A percentile compares a stretch with the other conserved stretches of the same genome.
Conservation (phyloP, 805 yeast genomes). For the Hanseniaspora thailandica region DNA sequence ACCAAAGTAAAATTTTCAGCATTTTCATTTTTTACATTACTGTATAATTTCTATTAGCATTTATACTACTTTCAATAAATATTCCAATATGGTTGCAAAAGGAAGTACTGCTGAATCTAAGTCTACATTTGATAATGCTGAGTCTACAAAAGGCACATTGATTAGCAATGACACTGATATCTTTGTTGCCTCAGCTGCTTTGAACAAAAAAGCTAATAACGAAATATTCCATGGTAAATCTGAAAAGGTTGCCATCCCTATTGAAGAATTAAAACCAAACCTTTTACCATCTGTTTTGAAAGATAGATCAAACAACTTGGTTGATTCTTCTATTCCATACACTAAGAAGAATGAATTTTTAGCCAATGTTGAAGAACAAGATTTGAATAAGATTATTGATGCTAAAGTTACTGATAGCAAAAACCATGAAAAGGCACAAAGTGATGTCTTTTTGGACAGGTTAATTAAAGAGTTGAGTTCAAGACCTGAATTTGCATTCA, state of each 20-base stretch:
- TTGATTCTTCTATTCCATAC: slow-evolving; percentile 25
- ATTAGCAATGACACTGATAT: slow-evolving; percentile 3
- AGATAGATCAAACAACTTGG: slow-evolving; percentile 23
- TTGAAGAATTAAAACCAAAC: slow-evolving; percentile 24
- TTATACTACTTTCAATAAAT: too few species aligned
- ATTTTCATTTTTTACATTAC: neutral
- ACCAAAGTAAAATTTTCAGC: neutral
- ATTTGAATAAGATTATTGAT: slow-evolving; percentile 15
- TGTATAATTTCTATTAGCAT: too few species aligned
- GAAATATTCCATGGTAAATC: slow-evolving; percentile 23
- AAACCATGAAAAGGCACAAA: neutral
- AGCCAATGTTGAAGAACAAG: slow-evolving; percentile 17
- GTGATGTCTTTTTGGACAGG: neutral
- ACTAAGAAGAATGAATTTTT: slow-evolving; percentile 18
- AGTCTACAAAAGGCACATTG: neutral
- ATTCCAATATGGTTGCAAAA: neutral
- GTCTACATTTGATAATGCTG: neutral
- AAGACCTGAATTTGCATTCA: slow-evolving; percentile 20
- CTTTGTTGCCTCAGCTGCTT: slow-evolving; percentile 22
- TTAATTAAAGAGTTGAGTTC: neutral
- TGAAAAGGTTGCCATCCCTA: slow-evolving; percentile 25
- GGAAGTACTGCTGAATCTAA: neutral
- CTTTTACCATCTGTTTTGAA: slow-evolving; percentile 21
- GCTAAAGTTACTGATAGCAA: neutral
- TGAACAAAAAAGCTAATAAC: slow-evolving; percentile 15